These are phyloP conservation scores for Lactarius hengduanensis DNA, from an alignment of 768 basidiomycete genomes.

Conservation along the genomic window DNA sequence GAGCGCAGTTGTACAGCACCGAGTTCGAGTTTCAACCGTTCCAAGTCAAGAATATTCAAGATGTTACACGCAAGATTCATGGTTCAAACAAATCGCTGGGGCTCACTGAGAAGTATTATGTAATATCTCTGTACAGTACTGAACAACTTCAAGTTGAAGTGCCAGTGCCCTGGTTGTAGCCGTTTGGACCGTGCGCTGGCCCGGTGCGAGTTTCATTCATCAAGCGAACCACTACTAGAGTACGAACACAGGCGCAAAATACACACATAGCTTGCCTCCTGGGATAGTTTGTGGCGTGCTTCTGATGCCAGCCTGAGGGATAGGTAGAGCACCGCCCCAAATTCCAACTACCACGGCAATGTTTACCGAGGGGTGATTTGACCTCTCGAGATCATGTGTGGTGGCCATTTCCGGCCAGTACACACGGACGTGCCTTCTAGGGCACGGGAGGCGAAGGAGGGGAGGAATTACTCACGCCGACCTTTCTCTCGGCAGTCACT, in stretches of 20 bases:
- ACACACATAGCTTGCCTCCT: not conserved
- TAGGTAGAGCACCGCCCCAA: not conserved
- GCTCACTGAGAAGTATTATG: not conserved
- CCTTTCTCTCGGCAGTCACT: constrained; percentile 58
- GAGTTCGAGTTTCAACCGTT: not conserved
- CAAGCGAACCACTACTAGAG: not conserved
- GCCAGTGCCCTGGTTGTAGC: too few relatives aligned
- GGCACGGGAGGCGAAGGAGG: not conserved
- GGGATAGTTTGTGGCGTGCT: not conserved
- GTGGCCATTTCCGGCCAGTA: not conserved
- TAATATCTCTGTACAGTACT: not conserved
- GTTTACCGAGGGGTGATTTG: not conserved
- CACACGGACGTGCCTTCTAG: not conserved
- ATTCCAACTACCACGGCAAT: not conserved
- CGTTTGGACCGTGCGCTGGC: too few relatives aligned
- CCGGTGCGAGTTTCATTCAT: not conserved
- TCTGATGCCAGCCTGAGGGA: not conserved
- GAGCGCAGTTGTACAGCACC: not conserved
- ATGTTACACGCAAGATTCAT: not conserved
- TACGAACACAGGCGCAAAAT: not conserved
- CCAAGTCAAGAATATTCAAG: not conserved
- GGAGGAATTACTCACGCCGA: constrained; percentile 31
- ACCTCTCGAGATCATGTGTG: not conserved
- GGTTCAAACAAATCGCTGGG: not conserved
- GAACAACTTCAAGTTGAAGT: too few relatives aligned